Evolutionary conservation across 306 rosid species (phyloP), one percentile per base, ranked within the genome.

Genomic region (Hippophae rhamnoides): DNA sequence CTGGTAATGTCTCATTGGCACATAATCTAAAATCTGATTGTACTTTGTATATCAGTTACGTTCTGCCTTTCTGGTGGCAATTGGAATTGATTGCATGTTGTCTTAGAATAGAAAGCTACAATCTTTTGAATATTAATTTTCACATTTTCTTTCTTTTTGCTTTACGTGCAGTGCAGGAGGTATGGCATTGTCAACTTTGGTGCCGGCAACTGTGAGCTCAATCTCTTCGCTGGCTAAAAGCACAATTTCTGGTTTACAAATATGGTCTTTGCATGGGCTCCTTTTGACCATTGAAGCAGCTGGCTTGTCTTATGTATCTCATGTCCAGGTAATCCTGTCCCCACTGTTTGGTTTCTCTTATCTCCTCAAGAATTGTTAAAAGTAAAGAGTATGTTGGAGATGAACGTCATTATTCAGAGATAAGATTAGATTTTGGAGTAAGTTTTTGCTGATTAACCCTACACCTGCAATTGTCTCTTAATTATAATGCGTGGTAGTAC

Each of bases 261-360:
- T 82, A 60, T 90, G 98, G 98, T 79, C 98, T 71, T 83, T 90
- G 89, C 98, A 90, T 74, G 98, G 98, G 48, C 95, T 90, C 57
- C 96, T 90, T 77, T 83, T 90, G 66, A 85, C 98, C 31, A 78
- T 87, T 66, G 98, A 90, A 81, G 98, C 98, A 72, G 98, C 98
- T 70, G 98, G 98, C 50, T 73, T 90, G 78, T 90, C 96, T 65
- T 90, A 70, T 79, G 92, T 90, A 63, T 87, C 96, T 73, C 95
- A 90, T 70, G 98, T 90, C 68, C 98, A 87, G 98, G 98, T 90
- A 83, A 67, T 63, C 59, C 58, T 48, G 8, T 73, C 71, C 57
- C 42, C 43, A 50, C 23, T 43, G 65, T 52, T 54, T 59, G 31
- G 31, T 54, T 54, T 27, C 56, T 11, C 10, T 58, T 47, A 18